Evolutionary conservation across 176 grass and related monocot genomes (phyloP), one percentile per base, ranked within the genome.

Genomic region (Pontederia crassipes): DNA sequence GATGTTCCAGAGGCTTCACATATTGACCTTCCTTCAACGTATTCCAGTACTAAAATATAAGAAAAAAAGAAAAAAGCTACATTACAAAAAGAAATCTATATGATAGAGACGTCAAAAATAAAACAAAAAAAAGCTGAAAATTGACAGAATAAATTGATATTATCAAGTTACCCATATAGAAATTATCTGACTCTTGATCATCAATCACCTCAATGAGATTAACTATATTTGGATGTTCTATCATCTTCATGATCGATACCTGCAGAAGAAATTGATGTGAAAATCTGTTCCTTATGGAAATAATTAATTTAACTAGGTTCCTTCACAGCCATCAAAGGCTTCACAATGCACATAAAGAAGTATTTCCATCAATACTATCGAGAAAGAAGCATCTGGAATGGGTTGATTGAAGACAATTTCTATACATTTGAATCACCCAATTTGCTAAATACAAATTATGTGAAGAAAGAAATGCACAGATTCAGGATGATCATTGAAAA

Each of bases 181-280:
- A 85, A 83, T 97, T 79, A 67, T 88, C 84, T 65, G 75, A 75
- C 11, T 83, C 71, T 74, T 59, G 87, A 54, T 85, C 87, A 74
- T 97, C 76, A 73, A 97, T 97, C 78, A 85, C 92, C 79, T 97
- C 92, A 65, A 97, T 72, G 24, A 88, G 83, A 85, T 97, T 97
- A 79, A 97, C 84, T 64, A 91, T 88, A 78, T 91, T 91, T 57
- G 92, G 87, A 78, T 97, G 87, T 67, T 87, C 76, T 79, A 97
- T 55, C 73, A 85, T 82, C 85, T 97, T 88, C 87, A 97, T 97
- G 74, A 97, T 87, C 17, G 87, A 85, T 58, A 91, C 84, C 84
- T 97, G 81, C 63, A 68, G 66, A 71, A 24, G 40, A 55, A 20
- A 48, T 17, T 56, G 17, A n/a, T 32, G 15, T 40, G 68, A 46